Percentiles rank a stretch among this genome's conserved stretches.
phyloP scores from a whole-genome alignment of 495 filamentous ascomycete species.

The Neurospora sp. region DNA sequence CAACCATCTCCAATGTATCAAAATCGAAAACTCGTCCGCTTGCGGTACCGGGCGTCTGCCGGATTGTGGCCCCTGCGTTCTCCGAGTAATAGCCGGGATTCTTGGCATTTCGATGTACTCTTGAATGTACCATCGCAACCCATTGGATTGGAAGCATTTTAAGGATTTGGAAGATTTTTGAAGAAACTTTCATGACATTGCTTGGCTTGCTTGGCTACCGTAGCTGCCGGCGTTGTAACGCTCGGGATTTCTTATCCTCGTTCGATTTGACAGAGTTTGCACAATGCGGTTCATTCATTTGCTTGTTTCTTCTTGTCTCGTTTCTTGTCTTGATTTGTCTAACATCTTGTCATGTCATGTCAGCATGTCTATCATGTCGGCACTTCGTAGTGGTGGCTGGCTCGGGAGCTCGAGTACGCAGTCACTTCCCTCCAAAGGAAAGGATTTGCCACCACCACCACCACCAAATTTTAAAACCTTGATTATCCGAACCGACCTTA shows the following conservation, averaged over 20 bases:
- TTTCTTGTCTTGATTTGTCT: neutral
- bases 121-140: neutral
- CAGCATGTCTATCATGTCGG: neutral
- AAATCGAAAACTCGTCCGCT: too few species aligned
- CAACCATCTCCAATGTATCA: too few species aligned
- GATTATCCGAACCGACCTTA: neutral
- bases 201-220: neutral
- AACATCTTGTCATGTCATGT: neutral
- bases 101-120: neutral
- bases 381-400: neutral
- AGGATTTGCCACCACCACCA: neutral
- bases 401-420: neutral
- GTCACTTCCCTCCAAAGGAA: neutral
- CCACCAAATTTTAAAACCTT: neutral
- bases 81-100: neutral
- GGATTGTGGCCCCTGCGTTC: neutral
- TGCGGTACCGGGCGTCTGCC: neutral
- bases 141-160: neutral
- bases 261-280: neutral
- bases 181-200: neutral
- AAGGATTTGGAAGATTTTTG: neutral
- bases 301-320: neutral
- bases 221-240: neutral
- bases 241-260: neutral
- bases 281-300: neutral